phyloP scores from a whole-genome alignment of 768 basidiomycete species.

The Dendrothele bispora region DNA sequence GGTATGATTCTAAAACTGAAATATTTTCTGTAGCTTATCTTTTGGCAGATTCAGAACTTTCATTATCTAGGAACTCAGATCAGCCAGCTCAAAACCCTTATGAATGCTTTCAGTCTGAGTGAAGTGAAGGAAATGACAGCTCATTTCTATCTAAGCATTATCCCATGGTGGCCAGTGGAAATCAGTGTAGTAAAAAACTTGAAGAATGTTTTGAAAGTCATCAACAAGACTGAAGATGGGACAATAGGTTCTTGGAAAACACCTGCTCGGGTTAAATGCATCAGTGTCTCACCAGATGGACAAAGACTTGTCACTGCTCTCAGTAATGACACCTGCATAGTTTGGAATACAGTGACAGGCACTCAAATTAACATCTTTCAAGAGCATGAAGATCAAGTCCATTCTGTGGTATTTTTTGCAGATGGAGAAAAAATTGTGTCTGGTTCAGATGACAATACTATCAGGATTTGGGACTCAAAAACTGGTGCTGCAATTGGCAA shows the following conservation, averaged over 20 bases:
- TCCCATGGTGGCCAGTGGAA: neutral
- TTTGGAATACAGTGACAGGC: neutral
- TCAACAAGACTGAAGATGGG: neutral
- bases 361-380: neutral
- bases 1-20: neutral
- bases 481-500: neutral
- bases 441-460: neutral
- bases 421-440: neutral
- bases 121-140: neutral
- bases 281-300: neutral
- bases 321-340: neutral
- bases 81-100: neutral
- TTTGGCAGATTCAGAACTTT: neutral
- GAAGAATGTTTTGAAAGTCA: neutral
- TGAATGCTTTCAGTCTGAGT: neutral
- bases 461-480: slow-evolving; percentile 1
- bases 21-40: neutral
- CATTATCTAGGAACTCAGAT: neutral
- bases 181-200: neutral
- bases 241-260: neutral
- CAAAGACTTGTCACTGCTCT: neutral
- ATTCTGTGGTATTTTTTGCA: too few relatives aligned
- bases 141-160: neutral
- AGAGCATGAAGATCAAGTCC: too few relatives aligned
- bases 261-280: neutral